phyloP scores from a whole-genome alignment of 805 yeast genomes.

The Hanseniaspora pseudoguilliermondii region DNA sequence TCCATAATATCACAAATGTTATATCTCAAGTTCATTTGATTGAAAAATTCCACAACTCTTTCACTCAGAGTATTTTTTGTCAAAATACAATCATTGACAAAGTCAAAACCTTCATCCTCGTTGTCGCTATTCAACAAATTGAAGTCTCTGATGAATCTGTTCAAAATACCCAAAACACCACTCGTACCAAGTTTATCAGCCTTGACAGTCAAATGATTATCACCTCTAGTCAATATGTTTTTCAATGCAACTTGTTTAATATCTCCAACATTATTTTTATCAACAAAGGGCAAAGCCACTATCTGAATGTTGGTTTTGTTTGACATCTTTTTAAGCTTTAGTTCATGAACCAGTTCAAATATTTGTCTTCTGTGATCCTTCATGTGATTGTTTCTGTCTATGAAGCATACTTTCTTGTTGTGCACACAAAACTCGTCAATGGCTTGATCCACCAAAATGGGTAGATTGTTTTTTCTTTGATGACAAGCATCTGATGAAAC shows the following conservation, averaged over 20 bases:
- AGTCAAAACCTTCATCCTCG: constrained; percentile 30
- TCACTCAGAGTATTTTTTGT: constrained; percentile 38
- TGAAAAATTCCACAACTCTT: constrained; percentile 31
- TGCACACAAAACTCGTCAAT: constrained; percentile 28
- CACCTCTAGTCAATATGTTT: constrained; percentile 61
- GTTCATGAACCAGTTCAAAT: constrained; percentile 37
- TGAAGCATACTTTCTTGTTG: constrained; percentile 39
- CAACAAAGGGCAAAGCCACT: constrained; percentile 41
- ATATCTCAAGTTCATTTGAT: constrained; percentile 30
- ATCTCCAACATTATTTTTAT: constrained; percentile 21
- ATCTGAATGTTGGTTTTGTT: constrained; percentile 38
- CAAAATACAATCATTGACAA: constrained; percentile 33
- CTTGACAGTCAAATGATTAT: constrained; percentile 77
- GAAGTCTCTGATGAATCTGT: constrained; percentile 57
- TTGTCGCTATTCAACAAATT: constrained; percentile 59
- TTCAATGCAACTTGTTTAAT: constrained; percentile 42
- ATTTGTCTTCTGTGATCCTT: constrained; percentile 55
- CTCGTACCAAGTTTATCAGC: constrained; percentile 34
- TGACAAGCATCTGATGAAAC: constrained; percentile 71
- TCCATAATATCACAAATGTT: constrained; percentile 34
- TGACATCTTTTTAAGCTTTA: constrained; percentile 35
- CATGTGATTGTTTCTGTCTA: constrained; percentile 78
- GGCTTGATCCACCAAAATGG: constrained; percentile 37
- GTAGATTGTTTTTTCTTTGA: constrained; percentile 35
- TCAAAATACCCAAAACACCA: constrained; percentile 51